Base-by-base conservation (phyloP, 169 alveolate genomes). In the Theileria parva region DNA sequence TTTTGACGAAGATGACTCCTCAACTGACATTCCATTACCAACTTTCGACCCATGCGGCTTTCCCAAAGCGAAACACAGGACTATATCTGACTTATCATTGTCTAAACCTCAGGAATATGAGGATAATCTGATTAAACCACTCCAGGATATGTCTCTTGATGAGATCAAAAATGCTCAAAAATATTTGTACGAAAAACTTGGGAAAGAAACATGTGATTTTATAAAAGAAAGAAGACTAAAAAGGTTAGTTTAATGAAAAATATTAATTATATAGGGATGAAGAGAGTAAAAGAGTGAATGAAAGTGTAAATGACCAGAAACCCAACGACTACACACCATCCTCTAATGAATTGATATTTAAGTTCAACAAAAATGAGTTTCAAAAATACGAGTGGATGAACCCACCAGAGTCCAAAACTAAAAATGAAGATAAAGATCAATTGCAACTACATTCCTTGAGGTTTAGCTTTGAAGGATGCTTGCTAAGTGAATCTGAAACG, bases 381-480 rank as follows among this genome's bases (percentile, higher is more conserved):
- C 88, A 86, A 0, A 91, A 91, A 76, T 59, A 86, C 48, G 87
- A 87, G 80, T 91, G 95, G 95, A 91, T 92, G 32, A 88, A 86
- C 63, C 95, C 95, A 17, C 86, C 87, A 19, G 84, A 86, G 25
- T 79, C 88, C 32, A 81, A 74, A 19, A 55, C 79, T 60, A 63
- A 63, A 39, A 2, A 7, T 2, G 5, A 7, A 7, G 57, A 72
- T 66, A 27, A 70, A 17, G 55, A 79, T 7, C 69, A 87, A 51
- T 19, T 83, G 34, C 81, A 78, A 72, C 74, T 91, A 17, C 95
- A 91, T 74, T 81, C 85, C 63, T 69, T 91, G 34, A 77, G 93
- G 61, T 91, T 87, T 69, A 90, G 84, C 75, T 87, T 91, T 74
- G 80, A 68, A 39, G 95, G 95, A 17, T 61, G 69, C 28, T 44